phyloP scores from a whole-genome alignment of 2,329 filamentous ascomycete genomes.

The Purpureocillium lavendulum region DNA sequence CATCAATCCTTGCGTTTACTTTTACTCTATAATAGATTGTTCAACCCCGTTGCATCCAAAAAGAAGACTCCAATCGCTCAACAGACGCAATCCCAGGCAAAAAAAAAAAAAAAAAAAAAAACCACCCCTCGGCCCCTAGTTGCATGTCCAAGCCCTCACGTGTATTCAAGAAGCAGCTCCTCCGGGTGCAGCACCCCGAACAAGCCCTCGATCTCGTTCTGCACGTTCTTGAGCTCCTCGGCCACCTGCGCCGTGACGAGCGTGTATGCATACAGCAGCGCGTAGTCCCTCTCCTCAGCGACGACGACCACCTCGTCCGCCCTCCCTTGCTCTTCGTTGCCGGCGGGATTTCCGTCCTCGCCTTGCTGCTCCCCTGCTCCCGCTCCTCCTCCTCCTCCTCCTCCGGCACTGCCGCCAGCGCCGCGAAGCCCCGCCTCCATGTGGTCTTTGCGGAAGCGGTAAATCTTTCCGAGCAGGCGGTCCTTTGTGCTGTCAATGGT shows the following conservation, averaged over 20 bases:
- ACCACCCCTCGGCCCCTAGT: no score
- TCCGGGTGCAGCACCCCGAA: conserved; percentile 58
- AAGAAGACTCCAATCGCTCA: no score
- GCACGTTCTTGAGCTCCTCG: conserved; percentile 53
- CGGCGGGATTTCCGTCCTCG: no score
- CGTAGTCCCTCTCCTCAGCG: conserved; percentile 74
- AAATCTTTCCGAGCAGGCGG: conserved; percentile 76
- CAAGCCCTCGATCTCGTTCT: conserved; percentile 51
- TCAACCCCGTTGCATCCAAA: no score
- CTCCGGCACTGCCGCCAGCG: neutral
- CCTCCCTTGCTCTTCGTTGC: no score
- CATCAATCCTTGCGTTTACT: no score
- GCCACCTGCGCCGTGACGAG: conserved; percentile 60
- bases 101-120: neutral
- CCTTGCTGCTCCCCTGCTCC: no score
- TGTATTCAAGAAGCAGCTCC: conserved; percentile 45
- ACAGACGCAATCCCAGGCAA: no score
- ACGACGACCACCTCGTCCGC: conserved; percentile 26
- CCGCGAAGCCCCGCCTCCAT: conserved; percentile 22
- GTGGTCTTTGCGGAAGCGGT: conserved; percentile 71
- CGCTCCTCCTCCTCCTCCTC: no score
- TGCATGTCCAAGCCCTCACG: neutral
- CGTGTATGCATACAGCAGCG: conserved; percentile 84
- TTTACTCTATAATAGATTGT: no score
- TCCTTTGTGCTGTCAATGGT: conserved; percentile 76